Evolutionary conservation across 2,329 filamentous ascomycete species (phyloP).

Genomic region (Cladophialophora bantiana): DNA sequence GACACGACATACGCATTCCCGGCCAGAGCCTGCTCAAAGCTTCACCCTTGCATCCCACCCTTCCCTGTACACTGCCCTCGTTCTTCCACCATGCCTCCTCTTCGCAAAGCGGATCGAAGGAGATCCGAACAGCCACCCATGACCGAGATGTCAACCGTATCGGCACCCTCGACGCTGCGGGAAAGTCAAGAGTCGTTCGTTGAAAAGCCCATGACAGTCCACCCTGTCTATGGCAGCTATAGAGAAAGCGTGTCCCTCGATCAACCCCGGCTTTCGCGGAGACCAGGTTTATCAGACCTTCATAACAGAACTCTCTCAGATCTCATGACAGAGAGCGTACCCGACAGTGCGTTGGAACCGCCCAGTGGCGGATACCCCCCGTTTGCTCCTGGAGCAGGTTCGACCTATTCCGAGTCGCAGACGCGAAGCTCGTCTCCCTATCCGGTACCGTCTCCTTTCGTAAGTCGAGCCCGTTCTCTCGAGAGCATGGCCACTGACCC

Average conservation of each 20-base stretch:
- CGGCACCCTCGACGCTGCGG: conserved; percentile 26
- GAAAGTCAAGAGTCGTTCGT: conserved; percentile 26
- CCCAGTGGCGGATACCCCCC: conserved; percentile 24
- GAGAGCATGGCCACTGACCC: conserved; percentile 29
- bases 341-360: conserved; percentile 27
- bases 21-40: conserved; percentile 13
- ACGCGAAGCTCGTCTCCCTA: conserved; percentile 42
- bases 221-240: conserved; percentile 34
- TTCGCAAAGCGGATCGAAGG: conserved; percentile 35
- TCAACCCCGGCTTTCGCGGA: conserved; percentile 9
- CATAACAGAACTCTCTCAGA: conserved; percentile 35
- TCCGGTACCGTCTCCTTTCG: conserved; percentile 44
- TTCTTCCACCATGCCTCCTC: conserved; percentile 36
- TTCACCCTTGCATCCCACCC: conserved; percentile 21
- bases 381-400: conserved; percentile 34
- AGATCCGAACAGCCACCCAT: conserved; percentile 28
- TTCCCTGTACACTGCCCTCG: conserved; percentile 8
- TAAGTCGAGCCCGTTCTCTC: conserved; percentile 35
- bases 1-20: conserved; percentile 12
- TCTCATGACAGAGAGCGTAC: conserved; percentile 29
- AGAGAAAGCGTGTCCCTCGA: conserved; percentile 28
- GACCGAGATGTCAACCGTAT: conserved; percentile 32
- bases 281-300: conserved; percentile 26
- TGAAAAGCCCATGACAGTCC: conserved; percentile 25
- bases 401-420: conserved; percentile 32